Base-by-base conservation (phyloP, 2,329 filamentous ascomycete genomes). In the Cytospora paraplurivora region DNA sequence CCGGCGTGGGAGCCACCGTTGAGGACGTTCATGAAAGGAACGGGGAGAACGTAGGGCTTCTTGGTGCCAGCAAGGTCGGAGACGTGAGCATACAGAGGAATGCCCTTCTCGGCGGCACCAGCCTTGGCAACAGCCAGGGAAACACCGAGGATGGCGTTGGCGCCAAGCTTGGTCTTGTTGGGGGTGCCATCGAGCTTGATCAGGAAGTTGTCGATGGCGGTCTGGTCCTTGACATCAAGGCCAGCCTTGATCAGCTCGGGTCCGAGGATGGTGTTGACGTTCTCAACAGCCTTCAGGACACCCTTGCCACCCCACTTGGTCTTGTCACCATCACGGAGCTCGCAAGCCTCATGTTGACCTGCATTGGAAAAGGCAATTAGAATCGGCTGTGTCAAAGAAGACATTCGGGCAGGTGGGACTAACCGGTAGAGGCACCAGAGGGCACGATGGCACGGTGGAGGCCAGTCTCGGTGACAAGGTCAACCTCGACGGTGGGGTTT, bases 401-500 rank as follows among this genome's bases (percentile, higher is more conserved):
- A 27, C 2, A 10, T 15, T 44, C 19, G 63, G 65, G 56, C 63
- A 65, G 52, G 67, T 62, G 56, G 56, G 62, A 84, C 88, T 76
- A 78, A 93, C 90, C 93, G 74, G 93, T 97, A 73, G 94, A 97
- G 75, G 94, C 94, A 79, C 94, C 94, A 70, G 93, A 97, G 74
- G 94, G 94, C 68, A 98, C 94, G 77, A 97, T 97, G 78, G 94
- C 93, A 76, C 94, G 93, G 88, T 97, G 93, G 69, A 98, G 89
- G 76, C 94, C 94, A 73, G 91, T 96, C 84, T 96, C 92, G 73
- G 93, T 97, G 82, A 96, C 90, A 73, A 97, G 88, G 78, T 97
- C 94, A 75, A 98, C 94, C 86, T 98, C 94, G 76, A 97, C 94
- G 77, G 95, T 99, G 75, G 95, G 95, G 89, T 99, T 99, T 78